phyloP scores from a whole-genome alignment of 176 grass and related monocot species.

The Ananas comosus region DNA sequence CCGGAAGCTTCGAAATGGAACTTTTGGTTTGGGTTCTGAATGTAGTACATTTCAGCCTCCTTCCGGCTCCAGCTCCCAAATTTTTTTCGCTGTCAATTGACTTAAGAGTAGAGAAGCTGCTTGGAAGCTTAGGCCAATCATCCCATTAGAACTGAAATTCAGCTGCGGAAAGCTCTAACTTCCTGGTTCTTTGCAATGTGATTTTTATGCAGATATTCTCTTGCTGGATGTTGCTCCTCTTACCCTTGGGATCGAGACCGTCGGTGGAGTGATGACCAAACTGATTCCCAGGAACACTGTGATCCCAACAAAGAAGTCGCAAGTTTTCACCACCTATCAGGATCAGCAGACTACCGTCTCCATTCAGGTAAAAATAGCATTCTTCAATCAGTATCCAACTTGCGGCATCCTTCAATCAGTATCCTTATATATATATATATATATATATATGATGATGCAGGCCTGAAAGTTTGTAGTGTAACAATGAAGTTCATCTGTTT shows the following conservation, averaged over 20 bases:
- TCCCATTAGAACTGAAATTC: not conserved
- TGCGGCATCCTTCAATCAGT: too few species aligned
- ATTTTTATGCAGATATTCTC: constrained; percentile 2
- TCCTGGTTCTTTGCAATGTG: not conserved
- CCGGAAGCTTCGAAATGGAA: not conserved
- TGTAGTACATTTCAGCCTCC: not conserved
- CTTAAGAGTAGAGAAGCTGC: too few species aligned
- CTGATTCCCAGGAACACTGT: constrained; percentile 26
- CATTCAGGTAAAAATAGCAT: constrained; percentile 5
- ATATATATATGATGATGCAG: too few species aligned
- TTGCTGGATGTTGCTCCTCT: constrained; percentile 14
- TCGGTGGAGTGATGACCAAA: constrained; percentile 30
- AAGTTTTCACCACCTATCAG: constrained; percentile 20
- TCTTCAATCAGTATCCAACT: too few species aligned
- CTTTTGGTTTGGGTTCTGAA: not conserved
- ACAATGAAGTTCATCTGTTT: too few species aligned
- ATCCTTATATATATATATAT: too few species aligned
- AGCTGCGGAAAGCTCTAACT: not conserved
- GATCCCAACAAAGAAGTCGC: constrained; percentile 21
- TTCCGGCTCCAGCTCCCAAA: not conserved
- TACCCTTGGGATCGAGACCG: constrained; percentile 18
- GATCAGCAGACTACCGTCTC: constrained; percentile 22
- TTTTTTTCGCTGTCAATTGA: too few species aligned
- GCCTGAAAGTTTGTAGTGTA: too few species aligned
- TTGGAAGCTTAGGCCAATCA: too few species aligned